Evolutionary conservation across 805 yeast species (phyloP), one percentile per base, ranked within the genome.

Genomic region (Barnettozyma vustinii): DNA sequence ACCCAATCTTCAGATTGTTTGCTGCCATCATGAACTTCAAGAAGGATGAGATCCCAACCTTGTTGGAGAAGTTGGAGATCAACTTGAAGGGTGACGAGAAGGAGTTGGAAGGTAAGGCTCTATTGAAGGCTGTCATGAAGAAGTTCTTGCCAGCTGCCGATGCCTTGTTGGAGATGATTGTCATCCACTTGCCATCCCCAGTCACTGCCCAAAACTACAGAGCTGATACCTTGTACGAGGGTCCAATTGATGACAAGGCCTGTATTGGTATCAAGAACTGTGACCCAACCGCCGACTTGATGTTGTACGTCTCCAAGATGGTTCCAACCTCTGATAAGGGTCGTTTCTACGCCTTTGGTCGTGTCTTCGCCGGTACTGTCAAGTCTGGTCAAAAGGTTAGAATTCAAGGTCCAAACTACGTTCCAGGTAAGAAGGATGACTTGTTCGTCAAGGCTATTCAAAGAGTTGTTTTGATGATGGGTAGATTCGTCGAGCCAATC

Each of bases 71-170:
- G 79, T 88, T 92, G 72, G 98, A 91, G 74, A 89, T 92, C 69
- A 65, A 63, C 81, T 82, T 92, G 74, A 94, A 94, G 86, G 80
- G 84, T 76, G 97, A 92, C 59, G 99, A 92, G 83, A 90, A 84
- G 80, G 98, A 92, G 64, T 84, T 92, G 67, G 97, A 89, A 81
- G 99, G 97, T 80, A 92, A 92, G 84, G 96, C 97, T 66, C 83
- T 92, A 68, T 84, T 92, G 75, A 92, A 92, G 88, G 85, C 89
- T 69, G 97, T 91, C 72, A 94, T 92, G 98, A 89, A 95, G 82
- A 92, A 94, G 81, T 92, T 94, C 92, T 84, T 92, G 79, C 99
- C 99, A 77, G 98, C 98, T 75, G 98, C 99, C 68, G 98, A 92
- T 72, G 99, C 99, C 70, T 81, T 92, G 74, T 79, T 92, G 76